Base-by-base conservation (phyloP, 495 filamentous ascomycete species). In the Staphylotrichum longicolle region DNA sequence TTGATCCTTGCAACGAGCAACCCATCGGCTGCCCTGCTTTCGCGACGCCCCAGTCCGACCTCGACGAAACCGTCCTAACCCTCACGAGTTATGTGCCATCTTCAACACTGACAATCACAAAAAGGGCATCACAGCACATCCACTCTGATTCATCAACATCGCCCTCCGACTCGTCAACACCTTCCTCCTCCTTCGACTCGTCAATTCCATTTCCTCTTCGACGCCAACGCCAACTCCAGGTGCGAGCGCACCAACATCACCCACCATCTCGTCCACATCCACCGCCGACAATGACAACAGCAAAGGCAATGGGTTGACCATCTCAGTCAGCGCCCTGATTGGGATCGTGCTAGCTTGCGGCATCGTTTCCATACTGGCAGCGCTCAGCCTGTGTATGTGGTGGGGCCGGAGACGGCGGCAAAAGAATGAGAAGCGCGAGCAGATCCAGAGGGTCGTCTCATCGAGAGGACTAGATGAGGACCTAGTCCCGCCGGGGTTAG, bases 1-100 rank as follows among this genome's bases (percentile, higher is more conserved):
- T 71, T 11, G 57, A 72, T 52, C 61, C 70, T n/a, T 71, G 70
- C 55, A 34, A 48, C 1, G 52, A 57, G 35, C 27, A 54, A 11
- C 34, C 63, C 27, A 34, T 57, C 40, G 58, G 66, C n/a, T 72
- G 70, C 37, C 70, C 70, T 41, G 10, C 11, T 5, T 27, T 27
- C 5, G 54, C 60, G 11, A 14, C 32, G 12, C 58, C 58, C 10
- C 12, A 58, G 7, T 32, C 35, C 8, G 46, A 27, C 20, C 20
- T 27, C 20, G 20, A 27, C 20, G 20, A 27, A 27, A 27, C 20
- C 20, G 20, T 27, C 20, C 20, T 27, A 27, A 27, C 20, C 20
- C 20, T 27, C 20, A 27, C 20, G 20, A 27, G 20, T 27, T 27
- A 27, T 27, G 20, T 27, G 20, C 20, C 20, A 27, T 27, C 20